Conservation (phyloP, 2,329 filamentous ascomycete genomes). For the Fulvia fulva region DNA sequence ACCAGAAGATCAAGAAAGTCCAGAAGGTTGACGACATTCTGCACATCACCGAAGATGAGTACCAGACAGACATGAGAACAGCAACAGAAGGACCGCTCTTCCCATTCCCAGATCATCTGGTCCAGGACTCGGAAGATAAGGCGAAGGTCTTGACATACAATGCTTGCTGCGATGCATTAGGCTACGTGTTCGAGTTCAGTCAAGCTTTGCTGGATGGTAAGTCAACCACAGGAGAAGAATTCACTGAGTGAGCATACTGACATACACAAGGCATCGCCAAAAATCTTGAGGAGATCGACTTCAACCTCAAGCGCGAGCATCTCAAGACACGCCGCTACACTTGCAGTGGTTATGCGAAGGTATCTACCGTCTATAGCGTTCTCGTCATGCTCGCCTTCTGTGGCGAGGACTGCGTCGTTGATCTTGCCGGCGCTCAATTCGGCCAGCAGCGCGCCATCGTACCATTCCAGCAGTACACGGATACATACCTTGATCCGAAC, state of each 20-base stretch:
- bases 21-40: neutral
- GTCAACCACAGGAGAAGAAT: no score
- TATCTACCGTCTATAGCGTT: neutral
- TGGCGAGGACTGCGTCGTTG: slow-evolving; percentile 1
- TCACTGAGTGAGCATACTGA: no score
- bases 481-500: neutral
- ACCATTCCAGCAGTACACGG: neutral
- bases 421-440: slow-evolving; percentile 3
- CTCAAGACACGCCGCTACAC: neutral
- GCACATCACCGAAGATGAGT: neutral
- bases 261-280: no score
- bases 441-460: neutral
- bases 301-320: neutral
- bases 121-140: neutral
- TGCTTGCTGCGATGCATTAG: neutral
- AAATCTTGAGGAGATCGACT: neutral
- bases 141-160: neutral
- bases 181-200: neutral
- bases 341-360: neutral
- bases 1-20: slow-evolving; percentile 1
- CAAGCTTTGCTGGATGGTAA: neutral
- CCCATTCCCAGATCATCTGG: neutral
- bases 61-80: neutral
- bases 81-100: neutral
- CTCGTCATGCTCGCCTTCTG: neutral